A percentile compares a stretch with the other conserved stretches of the same genome.
Evolutionary conservation across 2,329 filamentous ascomycete genomes (phyloP).

Genomic region (Pseudopyricularia javanii): DNA sequence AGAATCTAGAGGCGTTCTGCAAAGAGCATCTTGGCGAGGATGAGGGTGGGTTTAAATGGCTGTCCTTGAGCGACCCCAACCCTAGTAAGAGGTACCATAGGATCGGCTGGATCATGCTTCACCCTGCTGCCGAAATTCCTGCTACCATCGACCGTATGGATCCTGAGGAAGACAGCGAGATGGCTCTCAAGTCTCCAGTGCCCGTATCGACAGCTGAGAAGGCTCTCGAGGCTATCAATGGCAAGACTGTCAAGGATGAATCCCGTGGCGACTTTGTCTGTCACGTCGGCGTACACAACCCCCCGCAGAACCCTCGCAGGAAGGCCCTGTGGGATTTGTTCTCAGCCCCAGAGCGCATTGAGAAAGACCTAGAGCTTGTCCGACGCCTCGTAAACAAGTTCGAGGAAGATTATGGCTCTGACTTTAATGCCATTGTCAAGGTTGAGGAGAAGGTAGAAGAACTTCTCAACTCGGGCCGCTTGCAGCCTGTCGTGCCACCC

Average conservation of each 20-base stretch:
- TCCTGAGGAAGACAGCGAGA: slow-evolving; percentile 47
- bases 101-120: slow-evolving; percentile 96
- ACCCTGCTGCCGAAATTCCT: slow-evolving; percentile 57
- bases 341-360: slow-evolving; percentile 83
- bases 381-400: slow-evolving; percentile 73
- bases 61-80: slow-evolving; percentile 93
- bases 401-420: slow-evolving; percentile 69
- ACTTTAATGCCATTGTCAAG: slow-evolving; percentile 64
- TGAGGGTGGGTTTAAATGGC: slow-evolving; percentile 86
- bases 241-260: slow-evolving; percentile 93
- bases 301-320: slow-evolving; percentile 73
- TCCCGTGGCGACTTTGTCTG: slow-evolving; percentile 92
- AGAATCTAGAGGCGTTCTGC: slow-evolving; percentile 88
- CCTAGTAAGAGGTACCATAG: slow-evolving; percentile 94
- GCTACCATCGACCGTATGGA: slow-evolving; percentile 56
- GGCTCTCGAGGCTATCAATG: slow-evolving; percentile 87
- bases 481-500: slow-evolving; percentile 48
- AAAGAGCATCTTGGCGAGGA: slow-evolving; percentile 87
- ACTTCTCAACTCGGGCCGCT: slow-evolving; percentile 59
- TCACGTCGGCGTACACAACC: slow-evolving; percentile 91
- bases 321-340: slow-evolving; percentile 97
- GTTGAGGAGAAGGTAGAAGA: slow-evolving; percentile 82
- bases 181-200: slow-evolving; percentile 40
- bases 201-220: slow-evolving; percentile 60
- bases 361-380: slow-evolving; percentile 77